Evolutionary conservation across 352 stramenopile genomes (phyloP).

Genomic region (Phytophthora pinifolia): DNA sequence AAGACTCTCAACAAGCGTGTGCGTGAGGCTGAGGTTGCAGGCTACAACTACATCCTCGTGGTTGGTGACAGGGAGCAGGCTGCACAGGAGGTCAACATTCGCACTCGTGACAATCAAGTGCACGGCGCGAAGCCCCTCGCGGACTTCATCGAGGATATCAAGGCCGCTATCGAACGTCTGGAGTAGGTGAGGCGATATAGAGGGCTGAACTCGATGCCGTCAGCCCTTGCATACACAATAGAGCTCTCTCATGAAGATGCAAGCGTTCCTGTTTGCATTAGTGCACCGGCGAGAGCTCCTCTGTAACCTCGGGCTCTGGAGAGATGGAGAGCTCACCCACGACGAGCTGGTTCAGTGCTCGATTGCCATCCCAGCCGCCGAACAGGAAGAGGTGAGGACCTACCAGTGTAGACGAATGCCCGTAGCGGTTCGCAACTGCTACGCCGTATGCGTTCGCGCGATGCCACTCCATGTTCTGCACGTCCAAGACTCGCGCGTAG

Average conservation of each 20-base stretch:
- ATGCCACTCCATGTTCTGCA: constrained; percentile 69
- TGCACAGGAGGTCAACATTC: constrained; percentile 62
- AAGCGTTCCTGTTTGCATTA: constrained; percentile 12
- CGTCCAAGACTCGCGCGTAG: constrained; percentile 61
- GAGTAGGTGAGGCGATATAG: constrained; percentile 34
- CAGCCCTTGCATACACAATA: constrained; percentile 19
- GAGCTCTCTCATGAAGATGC: constrained; percentile 22
- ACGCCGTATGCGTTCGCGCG: constrained; percentile 40
- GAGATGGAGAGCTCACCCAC: constrained; percentile 50
- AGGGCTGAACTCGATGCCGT: no score
- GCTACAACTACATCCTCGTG: constrained; percentile 88
- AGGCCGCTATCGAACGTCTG: constrained; percentile 55
- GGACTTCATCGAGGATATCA: constrained; percentile 59
- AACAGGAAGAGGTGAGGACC: constrained; percentile 76
- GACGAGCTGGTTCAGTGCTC: constrained; percentile 74
- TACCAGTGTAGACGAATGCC: constrained; percentile 63
- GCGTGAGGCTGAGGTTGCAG: constrained; percentile 73
- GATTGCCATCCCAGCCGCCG: constrained; percentile 81
- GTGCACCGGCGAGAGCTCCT: constrained; percentile 10
- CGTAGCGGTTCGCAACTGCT: constrained; percentile 64
- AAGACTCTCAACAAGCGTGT: constrained; percentile 89
- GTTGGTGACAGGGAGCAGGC: constrained; percentile 74
- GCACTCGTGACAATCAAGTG: constrained; percentile 82
- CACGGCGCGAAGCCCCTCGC: constrained; percentile 61
- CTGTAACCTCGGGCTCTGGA: constrained; percentile 9